Base-by-base conservation (phyloP, 2,329 filamentous ascomycete genomes). In the Calonectria pseudoturangicola region DNA sequence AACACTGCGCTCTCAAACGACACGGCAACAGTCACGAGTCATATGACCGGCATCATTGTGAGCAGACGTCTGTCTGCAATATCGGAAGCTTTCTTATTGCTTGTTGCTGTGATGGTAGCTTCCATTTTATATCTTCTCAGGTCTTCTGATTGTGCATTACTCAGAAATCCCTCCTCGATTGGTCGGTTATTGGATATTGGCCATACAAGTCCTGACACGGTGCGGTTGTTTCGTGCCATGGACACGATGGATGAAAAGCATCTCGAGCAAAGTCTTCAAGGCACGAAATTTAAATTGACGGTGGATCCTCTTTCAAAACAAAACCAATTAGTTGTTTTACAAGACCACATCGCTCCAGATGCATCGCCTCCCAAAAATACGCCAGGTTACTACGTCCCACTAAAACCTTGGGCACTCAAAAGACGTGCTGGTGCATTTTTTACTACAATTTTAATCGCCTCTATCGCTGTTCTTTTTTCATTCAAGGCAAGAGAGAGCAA, bases 11-110 rank as follows among this genome's bases (percentile, higher is more conserved):
- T n/a, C n/a, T 18, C 13, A 9, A 70, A 70, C 13, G 5, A 28
- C 21, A 58, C 58, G 4, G 67, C 47, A 0, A 64, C 39, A 3
- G 12, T 63, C 3, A 41, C 36, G 3, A 39, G 21, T 39, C 36
- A 28, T 2, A 39, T 51, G 36, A 64, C 67, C 2, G 58, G 67
- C 2, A 70, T 70, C 3, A 21, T 56, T 1, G 67, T 64, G 8
- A 70, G 67, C 21, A 30, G 67, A 30, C n/a, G 1, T 13, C 56
- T 70, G 3, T 45, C 67, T 45, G 67, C 67, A 4, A 16, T 56
- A 4, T 45, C 45, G 27, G 50, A 36, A 36, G 50, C 50, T n/a
- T n/a, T 33, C 2, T 21, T 56, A 18, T 13, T 56, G 9, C 50
- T 56, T 21, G n/a, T 56, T 36, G 50, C 50, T 2, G 30, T 56